Conservation (phyloP, 2,329 filamentous ascomycete species). For the Fusarium subglutinans region DNA sequence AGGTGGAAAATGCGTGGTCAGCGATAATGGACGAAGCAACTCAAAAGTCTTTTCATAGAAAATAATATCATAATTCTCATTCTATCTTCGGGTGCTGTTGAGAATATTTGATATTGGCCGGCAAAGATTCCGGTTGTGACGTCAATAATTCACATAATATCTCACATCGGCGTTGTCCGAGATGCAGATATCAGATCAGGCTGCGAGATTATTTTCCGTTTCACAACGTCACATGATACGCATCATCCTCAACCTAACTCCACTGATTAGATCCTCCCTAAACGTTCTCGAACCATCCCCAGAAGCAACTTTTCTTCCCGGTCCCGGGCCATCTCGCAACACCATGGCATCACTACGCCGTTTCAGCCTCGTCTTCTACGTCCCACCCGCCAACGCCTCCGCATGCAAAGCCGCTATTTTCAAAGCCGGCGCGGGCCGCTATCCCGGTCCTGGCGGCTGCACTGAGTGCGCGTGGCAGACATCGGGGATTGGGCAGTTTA, state of each 20-base stretch:
- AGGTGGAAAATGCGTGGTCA: constrained; percentile 28
- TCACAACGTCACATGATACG: constrained; percentile 22
- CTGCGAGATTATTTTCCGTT: neutral
- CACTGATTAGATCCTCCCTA: neutral
- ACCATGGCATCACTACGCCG: constrained; percentile 30
- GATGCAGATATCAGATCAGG: constrained; percentile 21
- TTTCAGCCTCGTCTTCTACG: constrained; percentile 61
- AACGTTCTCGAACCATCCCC: constrained; percentile 8
- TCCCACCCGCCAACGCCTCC: constrained; percentile 55
- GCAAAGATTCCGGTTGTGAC: neutral
- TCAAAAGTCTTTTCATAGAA: neutral
- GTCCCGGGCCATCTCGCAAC: constrained; percentile 5
- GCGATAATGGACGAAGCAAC: neutral
- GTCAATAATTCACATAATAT: neutral
- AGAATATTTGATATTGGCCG: neutral
- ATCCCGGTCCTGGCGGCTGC: constrained; percentile 61
- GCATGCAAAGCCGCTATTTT: constrained; percentile 66
- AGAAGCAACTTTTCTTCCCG: constrained; percentile 8
- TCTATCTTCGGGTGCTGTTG: neutral
- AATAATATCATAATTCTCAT: neutral
- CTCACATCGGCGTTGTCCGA: neutral
- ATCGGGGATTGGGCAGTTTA: constrained; percentile 71
- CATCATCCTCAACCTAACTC: neutral
- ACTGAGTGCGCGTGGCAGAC: constrained; percentile 63
- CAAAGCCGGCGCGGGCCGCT: constrained; percentile 65